Percentiles rank a stretch among this genome's conserved stretches.
These are phyloP conservation scores for Magnaporthiopsis rhizophila DNA, from an alignment of 2,329 filamentous ascomycete genomes.

Conservation along the genomic window DNA sequence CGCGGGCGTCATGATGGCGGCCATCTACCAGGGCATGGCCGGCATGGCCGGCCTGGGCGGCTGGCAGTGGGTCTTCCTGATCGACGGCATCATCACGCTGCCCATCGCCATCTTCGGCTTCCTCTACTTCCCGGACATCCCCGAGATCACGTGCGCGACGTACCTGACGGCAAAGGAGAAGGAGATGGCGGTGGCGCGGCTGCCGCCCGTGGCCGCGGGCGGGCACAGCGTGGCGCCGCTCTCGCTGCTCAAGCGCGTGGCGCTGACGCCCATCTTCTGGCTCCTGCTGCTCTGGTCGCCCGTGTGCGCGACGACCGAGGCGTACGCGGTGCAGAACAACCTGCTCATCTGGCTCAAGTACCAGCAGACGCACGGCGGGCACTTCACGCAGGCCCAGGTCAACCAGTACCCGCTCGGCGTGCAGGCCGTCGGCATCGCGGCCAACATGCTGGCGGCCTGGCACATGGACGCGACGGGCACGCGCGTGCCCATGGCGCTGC, in stretches of 20 bases:
- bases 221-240: slow-evolving; percentile 36
- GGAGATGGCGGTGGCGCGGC: slow-evolving; percentile 29
- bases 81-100: slow-evolving; percentile 48
- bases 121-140: slow-evolving; percentile 45
- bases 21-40: slow-evolving; percentile 35
- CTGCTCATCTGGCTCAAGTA: slow-evolving; percentile 44
- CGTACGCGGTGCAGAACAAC: slow-evolving; percentile 62
- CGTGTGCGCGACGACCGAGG: slow-evolving; percentile 64
- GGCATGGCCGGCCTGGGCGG: slow-evolving; percentile 40
- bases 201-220: slow-evolving; percentile 18
- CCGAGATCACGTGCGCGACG: slow-evolving; percentile 37
- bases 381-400: slow-evolving; percentile 38
- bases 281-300: slow-evolving; percentile 54
- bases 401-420: slow-evolving; percentile 52
- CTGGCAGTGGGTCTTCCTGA: slow-evolving; percentile 47
- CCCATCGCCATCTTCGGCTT: slow-evolving; percentile 49
- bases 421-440: slow-evolving; percentile 46
- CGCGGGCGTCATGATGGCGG: slow-evolving; percentile 53
- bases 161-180: slow-evolving; percentile 34
- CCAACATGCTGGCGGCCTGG: slow-evolving; percentile 61
- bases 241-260: slow-evolving; percentile 41
- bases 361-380: slow-evolving; percentile 35
- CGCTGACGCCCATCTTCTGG: slow-evolving; percentile 54
- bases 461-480: slow-evolving; percentile 45
- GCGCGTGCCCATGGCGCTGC: slow-evolving; percentile 25